These are phyloP conservation scores for Mucor lusitanicus DNA, from an alignment of 371 early-diverging fungal genomes.

Conservation along the genomic window DNA sequence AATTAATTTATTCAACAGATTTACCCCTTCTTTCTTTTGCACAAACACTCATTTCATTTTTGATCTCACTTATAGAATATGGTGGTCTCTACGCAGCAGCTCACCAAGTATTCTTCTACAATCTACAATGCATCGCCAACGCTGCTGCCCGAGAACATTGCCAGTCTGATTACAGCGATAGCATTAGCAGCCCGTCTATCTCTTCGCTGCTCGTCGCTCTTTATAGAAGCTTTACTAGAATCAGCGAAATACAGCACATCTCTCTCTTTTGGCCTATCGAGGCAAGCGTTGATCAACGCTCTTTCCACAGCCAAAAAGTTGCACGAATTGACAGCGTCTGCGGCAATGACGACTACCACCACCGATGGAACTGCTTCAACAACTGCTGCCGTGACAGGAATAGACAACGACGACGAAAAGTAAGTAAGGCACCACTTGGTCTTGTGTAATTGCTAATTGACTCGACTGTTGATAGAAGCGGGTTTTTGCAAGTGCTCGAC, in stretches of 20 bases:
- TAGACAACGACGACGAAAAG: conserved; percentile 21
- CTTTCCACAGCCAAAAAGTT: conserved; percentile 58
- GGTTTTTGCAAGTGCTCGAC: conserved; percentile 65
- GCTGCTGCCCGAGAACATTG: conserved; percentile 46
- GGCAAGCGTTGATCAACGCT: conserved; percentile 59
- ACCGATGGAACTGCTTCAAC: neutral
- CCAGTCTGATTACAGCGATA: conserved; percentile 40
- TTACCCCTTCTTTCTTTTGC: neutral
- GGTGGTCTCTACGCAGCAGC: conserved; percentile 20
- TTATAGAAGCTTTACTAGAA: conserved; percentile 59
- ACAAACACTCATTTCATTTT: neutral
- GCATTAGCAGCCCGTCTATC: conserved; percentile 48
- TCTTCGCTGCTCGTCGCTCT: conserved; percentile 40
- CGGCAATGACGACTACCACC: neutral
- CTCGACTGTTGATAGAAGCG: too few species aligned
- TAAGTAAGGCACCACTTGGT: neutral
- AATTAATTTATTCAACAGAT: neutral
- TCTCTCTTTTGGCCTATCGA: conserved; percentile 58
- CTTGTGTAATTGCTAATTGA: too few species aligned
- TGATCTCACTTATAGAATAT: neutral
- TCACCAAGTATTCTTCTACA: conserved; percentile 16
- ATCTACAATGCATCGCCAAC: conserved; percentile 36
- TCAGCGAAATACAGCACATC: conserved; percentile 63
- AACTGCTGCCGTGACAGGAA: neutral
- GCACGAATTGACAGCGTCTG: conserved; percentile 40